phyloP scores from a whole-genome alignment of 768 basidiomycete genomes.

The Lactifluus pinguis region DNA sequence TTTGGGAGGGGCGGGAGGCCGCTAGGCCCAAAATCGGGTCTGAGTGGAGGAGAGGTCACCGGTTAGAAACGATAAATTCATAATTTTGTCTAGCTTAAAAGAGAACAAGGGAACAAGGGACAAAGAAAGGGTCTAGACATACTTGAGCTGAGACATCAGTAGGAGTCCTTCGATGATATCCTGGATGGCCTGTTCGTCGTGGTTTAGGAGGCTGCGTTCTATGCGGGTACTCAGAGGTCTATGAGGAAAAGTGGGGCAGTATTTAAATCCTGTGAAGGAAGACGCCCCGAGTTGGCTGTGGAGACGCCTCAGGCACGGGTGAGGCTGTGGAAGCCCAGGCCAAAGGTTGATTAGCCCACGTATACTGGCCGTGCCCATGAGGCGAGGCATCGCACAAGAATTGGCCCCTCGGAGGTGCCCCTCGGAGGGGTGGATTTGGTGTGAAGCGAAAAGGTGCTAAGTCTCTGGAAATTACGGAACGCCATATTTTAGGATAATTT shows the following conservation, averaged over 20 bases:
- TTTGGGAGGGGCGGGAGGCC: slow-evolving; percentile 49
- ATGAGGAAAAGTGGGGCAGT: background rate
- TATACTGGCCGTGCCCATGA: slow-evolving; percentile 1
- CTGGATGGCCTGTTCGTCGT: background rate
- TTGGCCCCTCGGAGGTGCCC: background rate
- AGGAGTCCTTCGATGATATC: slow-evolving; percentile 13
- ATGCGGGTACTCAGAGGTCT: background rate
- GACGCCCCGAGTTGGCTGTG: background rate
- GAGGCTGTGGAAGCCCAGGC: background rate
- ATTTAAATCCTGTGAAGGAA: slow-evolving; percentile 6
- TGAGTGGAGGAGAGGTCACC: slow-evolving; percentile 3
- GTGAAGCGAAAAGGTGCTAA: background rate
- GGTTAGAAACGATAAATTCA: no score
- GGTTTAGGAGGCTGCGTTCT: background rate
- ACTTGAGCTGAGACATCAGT: slow-evolving; percentile 11
- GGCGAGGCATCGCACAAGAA: slow-evolving; percentile 4
- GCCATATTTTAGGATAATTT: no score
- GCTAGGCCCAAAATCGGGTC: slow-evolving; percentile 28
- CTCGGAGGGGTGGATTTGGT: background rate
- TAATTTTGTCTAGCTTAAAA: background rate
- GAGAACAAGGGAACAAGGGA: background rate
- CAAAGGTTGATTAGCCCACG: background rate
- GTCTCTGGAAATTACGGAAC: background rate
- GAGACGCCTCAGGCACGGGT: slow-evolving; percentile 1
- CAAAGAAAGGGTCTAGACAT: background rate